These are phyloP conservation scores for Leucocoprinus gongylophorus DNA, from an alignment of 1,284 basidiomycete species.

Conservation along the genomic window DNA sequence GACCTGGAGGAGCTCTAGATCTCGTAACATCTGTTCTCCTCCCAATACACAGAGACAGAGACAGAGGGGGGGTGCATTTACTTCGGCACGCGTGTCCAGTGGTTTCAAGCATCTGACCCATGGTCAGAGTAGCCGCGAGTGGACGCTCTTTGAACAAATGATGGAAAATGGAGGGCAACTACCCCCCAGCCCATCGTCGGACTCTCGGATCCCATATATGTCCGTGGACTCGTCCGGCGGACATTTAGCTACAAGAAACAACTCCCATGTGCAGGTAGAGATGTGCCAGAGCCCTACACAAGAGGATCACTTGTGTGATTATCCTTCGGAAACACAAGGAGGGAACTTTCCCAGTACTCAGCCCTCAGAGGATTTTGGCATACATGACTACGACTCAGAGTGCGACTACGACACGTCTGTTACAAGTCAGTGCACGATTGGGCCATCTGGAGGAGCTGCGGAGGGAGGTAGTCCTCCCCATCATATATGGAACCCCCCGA, in stretches of 20 bases:
- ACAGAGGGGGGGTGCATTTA: background rate
- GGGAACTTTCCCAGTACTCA: background rate
- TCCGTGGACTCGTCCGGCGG: background rate
- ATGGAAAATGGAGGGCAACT: conserved; percentile 58
- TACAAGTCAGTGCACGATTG: conserved; percentile 5
- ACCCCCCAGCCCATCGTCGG: conserved; percentile 12
- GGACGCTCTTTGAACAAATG: conserved; percentile 65
- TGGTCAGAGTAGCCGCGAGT: conserved; percentile 28
- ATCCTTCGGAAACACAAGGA: background rate
- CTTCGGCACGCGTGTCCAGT: conserved; percentile 3
- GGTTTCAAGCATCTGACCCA: conserved; percentile 2
- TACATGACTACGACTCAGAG: conserved; percentile 7
- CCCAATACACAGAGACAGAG: background rate
- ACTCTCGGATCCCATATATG: background rate
- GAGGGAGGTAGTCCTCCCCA: conserved; percentile 1
- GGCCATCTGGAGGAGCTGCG: background rate
- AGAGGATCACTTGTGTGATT: background rate
- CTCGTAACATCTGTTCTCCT: conserved; percentile 15
- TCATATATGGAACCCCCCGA: conserved; percentile 2
- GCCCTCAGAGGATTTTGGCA: background rate
- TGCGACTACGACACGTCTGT: conserved; percentile 5
- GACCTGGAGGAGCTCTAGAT: background rate
- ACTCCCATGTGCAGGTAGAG: background rate
- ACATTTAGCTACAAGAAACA: background rate
- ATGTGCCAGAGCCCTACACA: conserved; percentile 1